Conservation (phyloP, 768 basidiomycete species). For the Lentinula sp. region DNA sequence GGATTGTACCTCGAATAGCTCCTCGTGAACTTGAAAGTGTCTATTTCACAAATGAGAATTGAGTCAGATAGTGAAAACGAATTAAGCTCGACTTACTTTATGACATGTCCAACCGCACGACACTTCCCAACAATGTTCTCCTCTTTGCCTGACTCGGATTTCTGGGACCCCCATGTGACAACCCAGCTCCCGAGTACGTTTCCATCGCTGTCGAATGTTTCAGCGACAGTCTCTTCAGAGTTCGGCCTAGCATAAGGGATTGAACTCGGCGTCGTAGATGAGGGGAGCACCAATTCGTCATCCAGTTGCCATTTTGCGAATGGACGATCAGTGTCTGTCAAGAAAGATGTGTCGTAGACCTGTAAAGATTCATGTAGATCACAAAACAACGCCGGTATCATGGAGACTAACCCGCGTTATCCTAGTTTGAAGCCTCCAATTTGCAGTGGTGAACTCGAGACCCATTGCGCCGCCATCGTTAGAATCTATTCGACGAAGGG, state of each 20-base stretch:
- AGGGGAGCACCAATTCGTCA: conserved; percentile 39
- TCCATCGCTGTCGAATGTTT: conserved; percentile 57
- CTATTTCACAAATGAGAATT: conserved; percentile 14
- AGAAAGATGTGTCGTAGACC: conserved; percentile 70
- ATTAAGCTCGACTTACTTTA: conserved; percentile 44
- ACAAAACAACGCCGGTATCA: not conserved
- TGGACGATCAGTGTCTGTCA: conserved; percentile 59
- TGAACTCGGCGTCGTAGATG: conserved; percentile 6
- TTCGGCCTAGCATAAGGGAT: conserved; percentile 5
- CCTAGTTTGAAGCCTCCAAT: conserved; percentile 50
- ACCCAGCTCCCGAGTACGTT: conserved; percentile 70
- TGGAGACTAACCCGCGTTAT: conserved; percentile 48
- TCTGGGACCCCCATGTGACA: conserved; percentile 57
- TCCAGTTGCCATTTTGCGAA: conserved; percentile 83
- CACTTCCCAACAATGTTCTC: conserved; percentile 55
- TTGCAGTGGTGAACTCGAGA: conserved; percentile 67
- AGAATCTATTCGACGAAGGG: conserved; percentile 45
- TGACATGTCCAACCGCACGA: conserved; percentile 53
- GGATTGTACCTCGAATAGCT: conserved; percentile 23
- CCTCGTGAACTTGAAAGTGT: conserved; percentile 44
- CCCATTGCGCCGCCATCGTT: conserved; percentile 41
- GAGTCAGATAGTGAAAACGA: not conserved
- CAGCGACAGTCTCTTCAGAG: conserved; percentile 71
- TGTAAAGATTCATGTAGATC: conserved; percentile 11
- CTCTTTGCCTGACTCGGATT: not conserved